phyloP scores from a whole-genome alignment of 129 eudicot species.

The Chrysanthemum makinoi region DNA sequence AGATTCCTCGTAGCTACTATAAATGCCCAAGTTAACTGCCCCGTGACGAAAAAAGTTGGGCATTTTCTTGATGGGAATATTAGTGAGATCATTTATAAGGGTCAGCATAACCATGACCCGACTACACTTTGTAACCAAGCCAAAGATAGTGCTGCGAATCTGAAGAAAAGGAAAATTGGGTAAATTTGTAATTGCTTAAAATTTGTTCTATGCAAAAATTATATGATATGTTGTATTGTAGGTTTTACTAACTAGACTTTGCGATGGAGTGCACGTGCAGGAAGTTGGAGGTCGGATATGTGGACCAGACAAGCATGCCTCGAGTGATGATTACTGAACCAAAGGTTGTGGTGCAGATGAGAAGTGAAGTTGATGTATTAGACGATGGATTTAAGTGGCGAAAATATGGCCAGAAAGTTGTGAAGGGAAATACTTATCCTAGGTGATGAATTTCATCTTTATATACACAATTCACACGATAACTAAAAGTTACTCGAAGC shows the following conservation, averaged over 20 bases:
- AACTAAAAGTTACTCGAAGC: background rate
- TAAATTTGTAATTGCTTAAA: background rate
- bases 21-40: constrained; percentile 65
- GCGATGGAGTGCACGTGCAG: constrained; percentile 37
- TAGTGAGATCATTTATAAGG: constrained; percentile 80
- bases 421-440: constrained; percentile 87
- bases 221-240: background rate
- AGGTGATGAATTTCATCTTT: constrained; percentile 42
- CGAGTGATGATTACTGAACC: constrained; percentile 56
- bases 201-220: background rate
- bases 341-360: constrained; percentile 74
- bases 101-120: constrained; percentile 80
- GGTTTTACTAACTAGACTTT: constrained; percentile 3
- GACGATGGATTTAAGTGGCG: constrained; percentile 98
- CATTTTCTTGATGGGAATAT: constrained; percentile 61
- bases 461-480: background rate
- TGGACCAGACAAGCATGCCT: constrained; percentile 29
- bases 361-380: constrained; percentile 87
- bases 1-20: constrained; percentile 81
- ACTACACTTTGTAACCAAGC: constrained; percentile 48
- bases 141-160: constrained; percentile 28
- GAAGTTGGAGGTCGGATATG: constrained; percentile 41
- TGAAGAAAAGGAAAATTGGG: constrained; percentile 58
- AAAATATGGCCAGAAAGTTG: constrained; percentile 95
- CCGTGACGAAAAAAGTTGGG: constrained; percentile 81